Evolutionary conservation across 306 rosid species (phyloP).

Genomic region (Cucurbita ficifolia): DNA sequence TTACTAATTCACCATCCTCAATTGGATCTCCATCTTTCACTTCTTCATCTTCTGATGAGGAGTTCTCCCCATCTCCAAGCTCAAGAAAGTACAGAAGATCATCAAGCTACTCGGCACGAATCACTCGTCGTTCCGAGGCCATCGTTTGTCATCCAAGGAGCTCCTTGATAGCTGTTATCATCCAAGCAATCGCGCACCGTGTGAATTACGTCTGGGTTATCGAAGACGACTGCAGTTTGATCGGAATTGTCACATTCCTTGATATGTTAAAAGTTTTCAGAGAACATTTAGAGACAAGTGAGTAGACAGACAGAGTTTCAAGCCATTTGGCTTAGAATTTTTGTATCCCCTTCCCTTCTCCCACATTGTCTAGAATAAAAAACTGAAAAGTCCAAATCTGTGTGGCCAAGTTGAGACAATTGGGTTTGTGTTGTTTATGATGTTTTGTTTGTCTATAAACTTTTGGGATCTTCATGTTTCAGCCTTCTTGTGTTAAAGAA

Average conservation of each 20-base stretch:
- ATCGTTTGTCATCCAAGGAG: slow-evolving; percentile 85
- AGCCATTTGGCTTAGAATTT: slow-evolving; percentile 1
- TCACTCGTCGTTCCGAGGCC: slow-evolving; percentile 74
- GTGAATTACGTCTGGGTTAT: slow-evolving; percentile 89
- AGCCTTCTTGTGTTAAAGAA: background rate
- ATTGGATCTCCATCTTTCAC: slow-evolving; percentile 2
- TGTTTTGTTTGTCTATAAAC: background rate
- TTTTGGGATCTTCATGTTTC: background rate
- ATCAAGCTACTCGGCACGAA: slow-evolving; percentile 63
- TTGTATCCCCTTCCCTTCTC: background rate
- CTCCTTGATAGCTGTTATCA: slow-evolving; percentile 84
- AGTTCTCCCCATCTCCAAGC: slow-evolving; percentile 20
- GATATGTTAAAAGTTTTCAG: slow-evolving; percentile 68
- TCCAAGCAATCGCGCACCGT: slow-evolving; percentile 92
- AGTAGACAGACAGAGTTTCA: background rate
- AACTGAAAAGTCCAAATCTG: background rate
- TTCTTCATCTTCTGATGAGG: slow-evolving; percentile 77
- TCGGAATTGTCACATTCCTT: slow-evolving; percentile 74
- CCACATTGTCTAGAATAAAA: background rate
- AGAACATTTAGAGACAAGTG: slow-evolving; percentile 31
- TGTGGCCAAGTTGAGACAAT: background rate
- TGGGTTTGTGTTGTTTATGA: background rate
- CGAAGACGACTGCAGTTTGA: slow-evolving; percentile 75
- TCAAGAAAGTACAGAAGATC: slow-evolving; percentile 49
- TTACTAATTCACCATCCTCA: slow-evolving; percentile 23